Evolutionary conservation across 148 eudicot genomes (phyloP).

Genomic region (Salicornia ramosissima): DNA sequence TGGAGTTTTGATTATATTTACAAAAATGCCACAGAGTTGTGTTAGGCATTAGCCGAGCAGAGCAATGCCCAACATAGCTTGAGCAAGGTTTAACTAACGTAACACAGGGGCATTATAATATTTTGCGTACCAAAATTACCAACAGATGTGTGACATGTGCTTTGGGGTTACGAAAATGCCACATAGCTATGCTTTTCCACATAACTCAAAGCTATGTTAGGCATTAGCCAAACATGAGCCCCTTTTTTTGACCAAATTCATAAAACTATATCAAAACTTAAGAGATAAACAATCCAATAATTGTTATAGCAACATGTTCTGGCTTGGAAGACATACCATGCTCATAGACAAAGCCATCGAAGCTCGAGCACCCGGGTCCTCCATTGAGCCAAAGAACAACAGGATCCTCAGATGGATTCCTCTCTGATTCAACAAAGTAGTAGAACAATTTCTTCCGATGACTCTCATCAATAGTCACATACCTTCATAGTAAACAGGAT

Average conservation of each 20-base stretch:
- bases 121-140: too few species aligned
- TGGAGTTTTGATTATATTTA: too few species aligned
- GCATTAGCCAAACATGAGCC: too few species aligned
- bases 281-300: not conserved
- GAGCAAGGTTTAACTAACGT: too few species aligned
- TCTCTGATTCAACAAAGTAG: conserved; percentile 46
- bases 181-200: too few species aligned
- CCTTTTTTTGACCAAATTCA: not conserved
- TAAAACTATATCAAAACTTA: not conserved
- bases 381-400: conserved; percentile 57
- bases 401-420: conserved; percentile 41
- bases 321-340: conserved; percentile 45
- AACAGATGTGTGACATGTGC: too few species aligned
- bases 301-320: not conserved
- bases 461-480: conserved; percentile 69
- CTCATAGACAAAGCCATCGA: conserved; percentile 60
- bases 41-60: too few species aligned
- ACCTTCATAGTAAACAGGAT: conserved; percentile 35
- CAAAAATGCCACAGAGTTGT: too few species aligned
- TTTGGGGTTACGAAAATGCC: too few species aligned
- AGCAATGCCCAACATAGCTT: too few species aligned
- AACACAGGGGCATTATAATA: too few species aligned
- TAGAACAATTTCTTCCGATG: conserved; percentile 78
- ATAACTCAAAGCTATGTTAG: too few species aligned
- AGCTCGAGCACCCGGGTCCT: conserved; percentile 54